phyloP scores from a whole-genome alignment of 2,329 filamentous ascomycete genomes.

The Cercospora sp. region DNA sequence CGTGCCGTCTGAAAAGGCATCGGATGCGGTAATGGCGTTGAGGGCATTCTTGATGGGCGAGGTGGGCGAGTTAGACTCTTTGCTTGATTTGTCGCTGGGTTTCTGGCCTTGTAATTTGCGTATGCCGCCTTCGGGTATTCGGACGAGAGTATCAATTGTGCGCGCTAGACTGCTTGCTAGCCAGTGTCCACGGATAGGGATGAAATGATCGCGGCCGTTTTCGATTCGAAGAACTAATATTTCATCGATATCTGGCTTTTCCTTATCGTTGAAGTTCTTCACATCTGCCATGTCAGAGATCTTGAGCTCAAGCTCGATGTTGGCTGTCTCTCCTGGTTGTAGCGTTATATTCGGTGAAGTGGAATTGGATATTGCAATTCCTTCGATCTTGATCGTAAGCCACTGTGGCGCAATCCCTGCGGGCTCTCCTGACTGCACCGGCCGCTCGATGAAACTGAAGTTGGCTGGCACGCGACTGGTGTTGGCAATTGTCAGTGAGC shows the following conservation, averaged over 20 bases:
- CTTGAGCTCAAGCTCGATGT: constrained; percentile 66
- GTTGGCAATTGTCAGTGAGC: constrained; percentile 82
- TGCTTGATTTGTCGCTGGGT: constrained; percentile 38
- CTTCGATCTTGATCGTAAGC: constrained; percentile 59
- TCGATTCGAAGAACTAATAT: constrained; percentile 82
- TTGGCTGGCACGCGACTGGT: constrained; percentile 79
- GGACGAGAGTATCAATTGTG: constrained; percentile 83
- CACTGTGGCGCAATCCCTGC: constrained; percentile 59
- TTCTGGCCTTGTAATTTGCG: constrained; percentile 66
- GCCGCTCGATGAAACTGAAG: constrained; percentile 76
- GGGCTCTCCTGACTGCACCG: constrained; percentile 50
- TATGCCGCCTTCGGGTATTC: constrained; percentile 74
- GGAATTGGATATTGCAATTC: constrained; percentile 24
- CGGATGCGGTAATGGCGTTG: constrained; percentile 21
- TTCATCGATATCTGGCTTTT: constrained; percentile 69
- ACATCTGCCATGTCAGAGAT: constrained; percentile 66
- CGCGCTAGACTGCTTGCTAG: constrained; percentile 78
- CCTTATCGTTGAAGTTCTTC: constrained; percentile 66
- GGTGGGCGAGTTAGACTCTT: not conserved
- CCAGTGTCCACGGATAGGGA: constrained; percentile 78
- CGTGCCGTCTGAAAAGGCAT: constrained; percentile 13
- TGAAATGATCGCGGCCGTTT: constrained; percentile 86
- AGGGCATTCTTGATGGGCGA: constrained; percentile 17
- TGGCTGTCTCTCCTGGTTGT: constrained; percentile 79
- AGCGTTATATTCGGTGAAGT: constrained; percentile 60